Conservation (phyloP, 2,329 filamentous ascomycete species). For the Fusarium cyanostomum region DNA sequence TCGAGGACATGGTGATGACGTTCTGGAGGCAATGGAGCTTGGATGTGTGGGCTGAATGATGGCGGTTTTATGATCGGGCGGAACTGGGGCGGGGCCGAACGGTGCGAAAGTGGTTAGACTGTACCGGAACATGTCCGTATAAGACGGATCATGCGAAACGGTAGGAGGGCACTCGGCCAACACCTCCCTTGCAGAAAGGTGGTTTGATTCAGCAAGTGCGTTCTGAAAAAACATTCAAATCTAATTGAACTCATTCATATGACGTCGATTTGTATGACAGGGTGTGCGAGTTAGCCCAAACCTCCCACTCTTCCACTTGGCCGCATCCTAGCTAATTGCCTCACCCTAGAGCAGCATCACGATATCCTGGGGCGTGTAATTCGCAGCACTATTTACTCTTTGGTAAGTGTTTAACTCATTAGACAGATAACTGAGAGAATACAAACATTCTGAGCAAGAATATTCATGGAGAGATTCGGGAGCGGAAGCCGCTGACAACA, state of each 20-base stretch:
- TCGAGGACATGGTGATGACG: conserved; percentile 34
- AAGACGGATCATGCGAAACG: not conserved
- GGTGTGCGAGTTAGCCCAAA: no score
- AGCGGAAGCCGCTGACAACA: no score
- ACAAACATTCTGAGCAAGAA: no score
- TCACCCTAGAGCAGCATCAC: not conserved
- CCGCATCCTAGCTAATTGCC: not conserved
- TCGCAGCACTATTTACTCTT: no score
- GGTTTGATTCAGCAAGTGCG: no score
- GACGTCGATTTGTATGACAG: no score
- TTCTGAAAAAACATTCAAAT: no score
- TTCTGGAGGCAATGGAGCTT: conserved; percentile 2
- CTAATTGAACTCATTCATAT: no score
- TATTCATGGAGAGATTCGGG: no score
- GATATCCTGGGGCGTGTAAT: not conserved
- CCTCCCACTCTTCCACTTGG: no score
- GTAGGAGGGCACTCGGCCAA: not conserved
- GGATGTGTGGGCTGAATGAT: conserved; percentile 3
- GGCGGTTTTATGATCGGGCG: not conserved
- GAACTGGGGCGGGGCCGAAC: conserved; percentile 18
- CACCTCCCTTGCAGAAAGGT: not conserved
- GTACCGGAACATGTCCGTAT: not conserved
- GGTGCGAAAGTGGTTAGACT: not conserved
- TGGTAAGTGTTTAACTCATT: no score
- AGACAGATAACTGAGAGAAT: no score